Base-by-base conservation (phyloP, 257 asterid species). In the Fraxinus americana region DNA sequence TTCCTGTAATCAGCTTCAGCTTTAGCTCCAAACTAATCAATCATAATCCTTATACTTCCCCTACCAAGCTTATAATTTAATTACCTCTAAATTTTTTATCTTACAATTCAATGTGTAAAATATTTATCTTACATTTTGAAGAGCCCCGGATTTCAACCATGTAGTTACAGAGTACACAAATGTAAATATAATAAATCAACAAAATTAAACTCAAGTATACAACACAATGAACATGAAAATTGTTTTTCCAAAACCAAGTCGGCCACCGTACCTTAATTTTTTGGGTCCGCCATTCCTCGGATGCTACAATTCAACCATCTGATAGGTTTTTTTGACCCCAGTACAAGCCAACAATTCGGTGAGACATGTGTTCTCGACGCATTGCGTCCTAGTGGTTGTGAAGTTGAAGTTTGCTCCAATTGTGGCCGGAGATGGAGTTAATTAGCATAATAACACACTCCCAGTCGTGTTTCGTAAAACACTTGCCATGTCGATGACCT, bases 191-290 rank as follows among this genome's bases (percentile, higher is more conserved):
- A 12, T 48, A 11, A 48, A 48, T 13, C 10, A 5, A 36, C 8
- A 43, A 67, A 57, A 8, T 8, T 5, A 6, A 54, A 71, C 4
- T n/a, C 23, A 25, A 8, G 21, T 27, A 66, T 35, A 12, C 71
- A 67, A 57, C 12, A 52, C 13, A 27, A 19, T 48, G 17, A 65
- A 52, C 1, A 81, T 34, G 7, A 73, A 75, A 14, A 1, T 41
- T 67, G 65, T 78, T 70, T 39, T 36, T 73, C 75, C 45, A 34
- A 73, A 36, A 3, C 63, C 69, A 74, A 74, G 17, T 27, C 67
- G 1, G 32, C 75, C 72, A 25, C 30, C 30, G 1, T 27, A 27
- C 30, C 30, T 27, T 27, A 27, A 27, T 27, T 27, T 27, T 27
- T 27, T 1, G 1, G 30, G 30, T 27, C 30, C 30, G 1, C 30